Evolutionary conservation across 2,329 filamentous ascomycete species (phyloP), one percentile per base, ranked within the genome.

Genomic region (Colletotrichum sp.): DNA sequence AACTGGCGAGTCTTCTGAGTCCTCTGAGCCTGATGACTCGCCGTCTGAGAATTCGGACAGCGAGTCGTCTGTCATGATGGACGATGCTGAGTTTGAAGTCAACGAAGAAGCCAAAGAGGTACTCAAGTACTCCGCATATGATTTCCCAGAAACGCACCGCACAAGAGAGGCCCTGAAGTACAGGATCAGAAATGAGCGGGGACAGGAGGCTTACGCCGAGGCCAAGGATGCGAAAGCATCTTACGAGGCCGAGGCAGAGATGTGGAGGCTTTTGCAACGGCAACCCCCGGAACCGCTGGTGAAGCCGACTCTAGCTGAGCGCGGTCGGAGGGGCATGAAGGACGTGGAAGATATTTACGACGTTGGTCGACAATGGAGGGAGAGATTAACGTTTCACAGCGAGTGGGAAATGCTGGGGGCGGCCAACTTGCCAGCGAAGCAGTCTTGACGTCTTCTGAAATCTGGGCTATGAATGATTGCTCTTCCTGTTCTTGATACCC

Each of bases 261-360:
- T 91, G 82, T 90, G 89, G 89, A 79, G 81, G 12, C 73, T 89
- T 18, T 75, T 90, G 24, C 84, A 85, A 55, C 82, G 81, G 79
- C 80, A 82, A 36, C 85, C 86, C 4, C 85, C 84, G 1, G 80
- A 80, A 73, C 82, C 82, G 30, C 57, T 84, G 63, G 80, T 81
- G 9, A 85, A 80, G 78, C 76, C 79, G 30, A 80, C 81, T 8
- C 80, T 82, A 24, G 81, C 82, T 2, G 82, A 80, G 6, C 79
- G 77, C 16, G 43, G 80, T 28, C 78, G 79, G 32, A 80, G 80
- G 38, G 82, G 80, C 15, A 83, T 79, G 18, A 63, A 81, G 66
- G 81, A 82, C 6, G 80, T 87, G 8, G 84, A 85, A 71, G 82
- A 83, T 34, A 75, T 86, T 32, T 84, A 85, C 65, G 82, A 85